Evolutionary conservation across 2,329 filamentous ascomycete genomes (phyloP).

Genomic region (Fusarium subtropicale): DNA sequence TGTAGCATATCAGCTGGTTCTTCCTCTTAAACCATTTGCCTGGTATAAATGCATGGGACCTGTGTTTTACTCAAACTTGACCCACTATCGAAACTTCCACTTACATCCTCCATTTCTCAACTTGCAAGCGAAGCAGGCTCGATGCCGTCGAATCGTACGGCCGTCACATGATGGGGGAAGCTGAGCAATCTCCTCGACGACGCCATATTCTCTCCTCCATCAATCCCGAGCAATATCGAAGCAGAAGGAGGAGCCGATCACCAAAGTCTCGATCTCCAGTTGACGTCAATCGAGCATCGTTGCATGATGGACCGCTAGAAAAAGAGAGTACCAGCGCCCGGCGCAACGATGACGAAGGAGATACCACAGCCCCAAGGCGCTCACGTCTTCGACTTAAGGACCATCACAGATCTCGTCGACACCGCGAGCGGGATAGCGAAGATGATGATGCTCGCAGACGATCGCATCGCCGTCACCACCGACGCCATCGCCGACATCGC

Average conservation of each 20-base stretch:
- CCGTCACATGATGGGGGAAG: conserved; percentile 50
- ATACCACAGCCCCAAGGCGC: conserved; percentile 46
- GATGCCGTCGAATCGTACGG: conserved; percentile 39
- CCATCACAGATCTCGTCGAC: conserved; percentile 41
- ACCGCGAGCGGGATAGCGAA: conserved; percentile 31
- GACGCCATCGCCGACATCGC: conserved; percentile 52
- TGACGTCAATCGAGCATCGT: conserved; percentile 15
- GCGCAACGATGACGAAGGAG: conserved; percentile 27
- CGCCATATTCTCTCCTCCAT: conserved; percentile 64
- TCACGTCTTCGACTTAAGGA: conserved; percentile 53
- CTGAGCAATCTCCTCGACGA: conserved; percentile 53
- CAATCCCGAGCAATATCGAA: conserved; percentile 49
- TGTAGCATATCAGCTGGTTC: neutral
- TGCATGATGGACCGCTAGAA: conserved; percentile 13
- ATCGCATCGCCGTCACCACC: conserved; percentile 48
- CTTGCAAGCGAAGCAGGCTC: neutral
- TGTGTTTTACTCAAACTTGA: conserved; percentile 10
- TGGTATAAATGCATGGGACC: neutral
- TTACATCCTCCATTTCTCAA: conserved; percentile 2
- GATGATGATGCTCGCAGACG: conserved; percentile 38
- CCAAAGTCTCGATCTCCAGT: conserved; percentile 14
- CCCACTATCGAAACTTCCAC: conserved; percentile 25
- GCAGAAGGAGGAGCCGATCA: conserved; percentile 26
- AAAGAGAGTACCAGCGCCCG: conserved; percentile 16
- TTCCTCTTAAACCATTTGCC: neutral